phyloP scores from a whole-genome alignment of 305 asterid species.

The Plantago lanceolata region DNA sequence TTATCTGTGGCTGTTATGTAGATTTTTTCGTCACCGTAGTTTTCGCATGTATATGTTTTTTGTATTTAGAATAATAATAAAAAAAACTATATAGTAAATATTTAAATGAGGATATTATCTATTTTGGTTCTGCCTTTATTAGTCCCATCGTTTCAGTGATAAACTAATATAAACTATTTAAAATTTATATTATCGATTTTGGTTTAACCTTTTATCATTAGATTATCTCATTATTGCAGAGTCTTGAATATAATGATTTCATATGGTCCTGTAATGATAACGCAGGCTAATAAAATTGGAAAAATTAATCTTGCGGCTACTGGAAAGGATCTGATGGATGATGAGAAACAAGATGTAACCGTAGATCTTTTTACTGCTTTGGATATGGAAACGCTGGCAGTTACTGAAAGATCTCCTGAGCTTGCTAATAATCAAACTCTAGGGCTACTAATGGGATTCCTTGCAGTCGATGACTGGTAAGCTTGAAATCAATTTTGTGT shows the following conservation, averaged over 20 bases:
- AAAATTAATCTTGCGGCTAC: conserved; percentile 98
- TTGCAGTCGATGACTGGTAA: conserved; percentile 95
- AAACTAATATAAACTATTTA: too few relatives aligned
- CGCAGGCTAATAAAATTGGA: conserved; percentile 94
- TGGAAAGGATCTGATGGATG: conserved; percentile 99
- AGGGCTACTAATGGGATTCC: conserved; percentile 91
- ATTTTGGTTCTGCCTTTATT: conserved; percentile 4
- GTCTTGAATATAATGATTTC: conserved; percentile 18
- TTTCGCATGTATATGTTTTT: conserved; percentile 4
- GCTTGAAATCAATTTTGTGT: conserved; percentile 10
- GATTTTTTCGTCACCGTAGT: conserved; percentile 12
- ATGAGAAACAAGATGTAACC: conserved; percentile 88
- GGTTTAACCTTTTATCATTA: background rate
- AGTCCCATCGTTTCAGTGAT: background rate
- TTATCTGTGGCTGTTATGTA: conserved; percentile 19
- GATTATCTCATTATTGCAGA: background rate
- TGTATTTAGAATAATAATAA: background rate
- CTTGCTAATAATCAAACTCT: conserved; percentile 79
- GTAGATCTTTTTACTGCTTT: conserved; percentile 89
- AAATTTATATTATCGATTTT: conserved; percentile 1
- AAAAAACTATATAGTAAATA: too few relatives aligned
- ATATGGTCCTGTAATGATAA: conserved; percentile 21
- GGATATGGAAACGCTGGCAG: conserved; percentile 73
- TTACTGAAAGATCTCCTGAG: conserved; percentile 67
- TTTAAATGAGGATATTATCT: background rate